Evolutionary conservation across 2,329 filamentous ascomycete species (phyloP).

Genomic region (Alternaria tenuissima): DNA sequence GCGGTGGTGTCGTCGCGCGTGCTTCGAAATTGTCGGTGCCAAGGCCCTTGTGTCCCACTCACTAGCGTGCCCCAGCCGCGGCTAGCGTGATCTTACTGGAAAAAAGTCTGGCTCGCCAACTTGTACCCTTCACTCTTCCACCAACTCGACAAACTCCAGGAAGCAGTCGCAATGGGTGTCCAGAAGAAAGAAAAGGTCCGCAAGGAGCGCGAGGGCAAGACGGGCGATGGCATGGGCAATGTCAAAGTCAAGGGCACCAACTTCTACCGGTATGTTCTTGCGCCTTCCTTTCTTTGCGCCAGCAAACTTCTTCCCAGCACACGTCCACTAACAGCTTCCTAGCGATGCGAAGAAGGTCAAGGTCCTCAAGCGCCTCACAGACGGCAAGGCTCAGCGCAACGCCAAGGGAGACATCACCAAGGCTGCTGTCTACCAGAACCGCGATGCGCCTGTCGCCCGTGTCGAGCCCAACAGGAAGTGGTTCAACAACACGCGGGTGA

Average conservation of each 20-base stretch:
- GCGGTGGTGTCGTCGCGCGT: constrained; percentile 21
- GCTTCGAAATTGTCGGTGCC: constrained; percentile 36
- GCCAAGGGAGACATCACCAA: constrained; percentile 83
- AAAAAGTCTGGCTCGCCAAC: too few species aligned
- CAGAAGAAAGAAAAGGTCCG: constrained; percentile 90
- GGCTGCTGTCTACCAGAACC: constrained; percentile 83
- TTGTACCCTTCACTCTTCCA: constrained; percentile 21
- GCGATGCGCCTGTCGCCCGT: constrained; percentile 80
- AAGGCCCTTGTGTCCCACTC: constrained; percentile 28
- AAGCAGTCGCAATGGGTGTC: constrained; percentile 72
- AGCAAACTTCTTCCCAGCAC: neutral
- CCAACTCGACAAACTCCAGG: constrained; percentile 13
- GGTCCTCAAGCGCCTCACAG: constrained; percentile 87
- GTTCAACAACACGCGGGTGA: constrained; percentile 94
- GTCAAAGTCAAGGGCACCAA: constrained; percentile 96
- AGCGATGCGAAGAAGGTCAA: constrained; percentile 83
- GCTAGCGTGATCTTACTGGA: too few species aligned
- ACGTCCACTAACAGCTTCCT: neutral
- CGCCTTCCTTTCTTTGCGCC: neutral
- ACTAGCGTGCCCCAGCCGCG: too few species aligned
- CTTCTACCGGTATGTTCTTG: constrained; percentile 72
- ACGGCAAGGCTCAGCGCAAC: constrained; percentile 83
- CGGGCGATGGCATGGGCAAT: constrained; percentile 86
- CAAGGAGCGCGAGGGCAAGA: constrained; percentile 84
- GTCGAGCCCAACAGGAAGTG: constrained; percentile 97